Base-by-base conservation (phyloP, 1,284 basidiomycete genomes). In the Phaffia rhodozyma region DNA sequence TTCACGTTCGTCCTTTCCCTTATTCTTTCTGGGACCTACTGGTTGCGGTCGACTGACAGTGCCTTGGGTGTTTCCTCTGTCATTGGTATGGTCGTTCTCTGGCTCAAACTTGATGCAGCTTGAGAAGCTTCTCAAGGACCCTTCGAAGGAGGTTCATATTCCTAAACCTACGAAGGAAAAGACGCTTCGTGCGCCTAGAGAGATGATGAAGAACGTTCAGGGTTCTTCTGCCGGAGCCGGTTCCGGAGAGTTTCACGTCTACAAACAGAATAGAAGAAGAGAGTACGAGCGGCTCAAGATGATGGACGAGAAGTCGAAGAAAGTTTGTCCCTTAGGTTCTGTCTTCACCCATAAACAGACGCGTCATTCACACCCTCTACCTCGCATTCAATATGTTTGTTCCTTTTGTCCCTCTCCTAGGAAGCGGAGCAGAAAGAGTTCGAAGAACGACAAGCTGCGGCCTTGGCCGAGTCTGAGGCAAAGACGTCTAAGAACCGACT, bases 131-230 rank as follows among this genome's bases (percentile, higher is more conserved):
- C 83, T 96, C 68, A 88, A 87, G 71, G 88, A 96, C 70, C 91
- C 92, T 0, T 74, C 82, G 5, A 91, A 91, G 73, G 83, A 85
- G 2, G 87, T 85, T 0, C 81, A 83, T 71, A 78, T 96, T 9
- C 90, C 91, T 1, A 71, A 81, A 21, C 79, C 86, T 7, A 85
- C 83, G 27, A 86, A 86, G 73, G 85, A 91, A 68, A 90, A 89
- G 76, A 81, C 79, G 0, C 80, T 94, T 48, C 79, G 89, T 32
- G 79, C 90, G 0, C 79, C 90, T 6, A 80, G 87, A 58, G 93
- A 97, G 75, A 94, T 94, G 87, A 94, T 98, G 87, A 97, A 96
- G 82, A 97, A 94, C 69, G 91, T 97, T 3, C 89, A 93, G 74
- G 92, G 92, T 0, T 91, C 88, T 11, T 89, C 87, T 75, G 89